Percentiles rank a stretch among this genome's conserved stretches.
phyloP scores from a whole-genome alignment of 139 green algal genomes.

The Chlamydomonas asymmetrica region DNA sequence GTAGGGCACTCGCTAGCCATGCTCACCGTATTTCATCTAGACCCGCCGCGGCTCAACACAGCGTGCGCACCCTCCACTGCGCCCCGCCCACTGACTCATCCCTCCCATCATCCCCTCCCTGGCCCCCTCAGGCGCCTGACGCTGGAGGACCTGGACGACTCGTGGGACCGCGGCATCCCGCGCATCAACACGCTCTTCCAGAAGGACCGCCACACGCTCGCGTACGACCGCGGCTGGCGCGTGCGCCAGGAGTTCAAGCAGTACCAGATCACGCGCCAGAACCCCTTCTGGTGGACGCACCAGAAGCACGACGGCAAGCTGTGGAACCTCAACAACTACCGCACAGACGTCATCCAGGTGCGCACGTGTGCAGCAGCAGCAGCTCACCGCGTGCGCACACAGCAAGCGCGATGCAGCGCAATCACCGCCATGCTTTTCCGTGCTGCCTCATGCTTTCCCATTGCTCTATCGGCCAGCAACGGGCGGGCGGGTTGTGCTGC shows the following conservation, averaged over 20 bases:
- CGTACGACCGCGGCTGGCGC: constrained; percentile 99
- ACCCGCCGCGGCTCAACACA: no score
- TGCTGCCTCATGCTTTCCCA: no score
- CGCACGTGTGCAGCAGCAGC: no score
- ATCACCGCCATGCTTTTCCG: no score
- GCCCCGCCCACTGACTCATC: no score
- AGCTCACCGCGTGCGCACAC: no score
- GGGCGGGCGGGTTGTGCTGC: no score
- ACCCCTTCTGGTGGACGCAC: constrained; percentile 99
- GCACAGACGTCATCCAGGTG: constrained; percentile 92
- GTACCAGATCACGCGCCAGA: constrained; percentile 82
- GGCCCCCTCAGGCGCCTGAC: constrained; percentile 86
- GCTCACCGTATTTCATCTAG: no score
- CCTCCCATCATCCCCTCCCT: constrained; percentile 50
- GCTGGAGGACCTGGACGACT: constrained; percentile 94
- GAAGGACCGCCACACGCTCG: constrained; percentile 96
- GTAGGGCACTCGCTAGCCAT: no score
- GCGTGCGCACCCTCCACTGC: no score
- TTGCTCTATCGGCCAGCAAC: no score
- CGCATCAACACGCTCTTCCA: constrained; percentile 99
- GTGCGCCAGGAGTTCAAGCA: constrained; percentile 97
- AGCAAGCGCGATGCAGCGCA: no score
- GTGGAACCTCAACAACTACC: constrained; percentile 99
- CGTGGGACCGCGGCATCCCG: constrained; percentile 98
- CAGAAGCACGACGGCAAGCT: constrained; percentile 99